Evolutionary conservation across 305 asterid species (phyloP).

Genomic region (Fraxinus sp.): DNA sequence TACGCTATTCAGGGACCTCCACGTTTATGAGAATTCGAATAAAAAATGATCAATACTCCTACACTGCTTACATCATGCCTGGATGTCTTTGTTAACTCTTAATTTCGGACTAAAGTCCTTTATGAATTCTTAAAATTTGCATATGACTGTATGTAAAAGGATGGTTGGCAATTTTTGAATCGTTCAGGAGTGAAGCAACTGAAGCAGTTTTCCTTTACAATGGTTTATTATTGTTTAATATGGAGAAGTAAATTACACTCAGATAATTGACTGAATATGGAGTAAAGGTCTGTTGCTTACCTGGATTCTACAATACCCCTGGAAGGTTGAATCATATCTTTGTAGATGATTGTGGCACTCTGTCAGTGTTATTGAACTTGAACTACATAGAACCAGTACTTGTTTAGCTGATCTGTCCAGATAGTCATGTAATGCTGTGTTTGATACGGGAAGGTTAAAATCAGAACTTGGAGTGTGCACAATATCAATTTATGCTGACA

Average conservation of each 20-base stretch:
- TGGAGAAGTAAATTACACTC: neutral
- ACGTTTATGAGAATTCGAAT: neutral
- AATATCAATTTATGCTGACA: neutral
- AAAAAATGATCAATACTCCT: neutral
- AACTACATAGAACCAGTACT: neutral
- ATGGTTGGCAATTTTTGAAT: neutral
- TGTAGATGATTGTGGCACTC: slow-evolving; percentile 3
- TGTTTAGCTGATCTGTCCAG: neutral
- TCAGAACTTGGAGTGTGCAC: neutral
- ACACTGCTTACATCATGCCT: neutral
- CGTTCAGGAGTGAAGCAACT: neutral
- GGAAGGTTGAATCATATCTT: neutral
- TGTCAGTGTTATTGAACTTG: neutral
- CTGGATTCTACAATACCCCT: neutral
- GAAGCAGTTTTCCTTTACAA: neutral
- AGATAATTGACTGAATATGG: neutral
- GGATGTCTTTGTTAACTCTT: neutral
- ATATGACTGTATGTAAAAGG: neutral
- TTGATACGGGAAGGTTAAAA: neutral
- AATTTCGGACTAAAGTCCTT: neutral
- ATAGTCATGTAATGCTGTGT: neutral
- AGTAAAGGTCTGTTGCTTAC: neutral
- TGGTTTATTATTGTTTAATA: neutral
- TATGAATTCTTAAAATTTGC: neutral
- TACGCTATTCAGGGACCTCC: neutral